Conservation (phyloP, 2,329 filamentous ascomycete genomes). For the Fusarium xylarioides region DNA sequence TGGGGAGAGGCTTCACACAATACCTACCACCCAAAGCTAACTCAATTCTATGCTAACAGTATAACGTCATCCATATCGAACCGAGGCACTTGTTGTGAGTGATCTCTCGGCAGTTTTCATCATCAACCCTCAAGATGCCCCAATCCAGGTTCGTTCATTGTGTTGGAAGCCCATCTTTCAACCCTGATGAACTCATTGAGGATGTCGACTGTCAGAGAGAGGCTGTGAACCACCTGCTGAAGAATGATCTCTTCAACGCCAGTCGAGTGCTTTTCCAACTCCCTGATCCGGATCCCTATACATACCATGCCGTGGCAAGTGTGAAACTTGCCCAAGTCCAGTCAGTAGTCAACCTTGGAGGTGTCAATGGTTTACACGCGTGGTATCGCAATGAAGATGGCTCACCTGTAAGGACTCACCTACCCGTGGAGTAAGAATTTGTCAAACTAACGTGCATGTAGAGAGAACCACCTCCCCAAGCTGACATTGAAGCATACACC, state of each 20-base stretch:
- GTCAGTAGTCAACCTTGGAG: constrained; percentile 54
- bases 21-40: background rate
- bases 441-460: constrained; percentile 35
- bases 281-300: constrained; percentile 56
- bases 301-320: constrained; percentile 62
- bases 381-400: constrained; percentile 58
- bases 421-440: background rate
- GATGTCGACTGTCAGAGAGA: constrained; percentile 51
- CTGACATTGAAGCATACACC: constrained; percentile 73
- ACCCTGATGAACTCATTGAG: constrained; percentile 52
- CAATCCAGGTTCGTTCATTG: constrained; percentile 50
- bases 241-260: constrained; percentile 57
- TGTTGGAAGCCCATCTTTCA: constrained; percentile 56
- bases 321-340: constrained; percentile 61
- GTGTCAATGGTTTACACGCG: constrained; percentile 56
- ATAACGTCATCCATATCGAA: constrained; percentile 28
- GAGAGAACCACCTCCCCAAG: constrained; percentile 58
- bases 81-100: constrained; percentile 10
- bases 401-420: constrained; percentile 43
- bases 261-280: constrained; percentile 56
- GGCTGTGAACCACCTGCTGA: constrained; percentile 50
- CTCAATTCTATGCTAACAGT: background rate
- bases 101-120: background rate
- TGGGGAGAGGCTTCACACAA: constrained; percentile 9
- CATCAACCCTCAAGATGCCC: constrained; percentile 38